Conservation (phyloP, 2,329 filamentous ascomycete genomes). For the Fusarium bulbicola region DNA sequence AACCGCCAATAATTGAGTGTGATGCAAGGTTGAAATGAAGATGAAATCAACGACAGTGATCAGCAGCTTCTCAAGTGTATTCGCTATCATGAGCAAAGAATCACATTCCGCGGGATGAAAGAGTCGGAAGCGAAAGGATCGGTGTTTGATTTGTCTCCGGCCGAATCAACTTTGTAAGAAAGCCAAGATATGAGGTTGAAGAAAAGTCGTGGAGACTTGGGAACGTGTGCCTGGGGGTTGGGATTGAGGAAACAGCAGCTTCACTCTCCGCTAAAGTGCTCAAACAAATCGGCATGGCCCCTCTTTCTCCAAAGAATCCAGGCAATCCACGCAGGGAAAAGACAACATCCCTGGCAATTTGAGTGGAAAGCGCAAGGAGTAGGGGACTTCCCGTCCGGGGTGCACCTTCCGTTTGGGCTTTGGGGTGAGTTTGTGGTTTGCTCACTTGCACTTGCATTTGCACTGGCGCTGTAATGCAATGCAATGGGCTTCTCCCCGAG, state of each 20-base stretch:
- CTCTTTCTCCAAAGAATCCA: slow-evolving; percentile 29
- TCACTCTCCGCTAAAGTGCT: slow-evolving; percentile 16
- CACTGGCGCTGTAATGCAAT: background rate
- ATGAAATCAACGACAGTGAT: slow-evolving; percentile 7
- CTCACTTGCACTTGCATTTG: background rate
- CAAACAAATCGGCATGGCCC: background rate
- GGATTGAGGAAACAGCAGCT: background rate
- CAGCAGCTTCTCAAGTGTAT: slow-evolving; percentile 10
- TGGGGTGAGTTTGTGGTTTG: background rate
- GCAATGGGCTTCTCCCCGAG: background rate
- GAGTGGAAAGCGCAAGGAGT: slow-evolving; percentile 13
- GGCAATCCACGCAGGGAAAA: slow-evolving; percentile 4
- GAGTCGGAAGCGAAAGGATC: background rate
- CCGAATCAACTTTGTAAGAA: background rate
- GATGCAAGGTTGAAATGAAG: slow-evolving; percentile 1
- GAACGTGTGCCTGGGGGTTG: slow-evolving; percentile 21
- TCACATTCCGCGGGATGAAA: slow-evolving; percentile 15
- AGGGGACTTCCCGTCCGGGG: slow-evolving; percentile 24
- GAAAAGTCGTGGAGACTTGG: slow-evolving; percentile 12
- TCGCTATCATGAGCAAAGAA: background rate
- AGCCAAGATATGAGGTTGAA: slow-evolving; percentile 25
- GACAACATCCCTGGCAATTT: slow-evolving; percentile 5
- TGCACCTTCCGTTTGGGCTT: slow-evolving; percentile 18
- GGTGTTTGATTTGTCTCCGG: background rate
- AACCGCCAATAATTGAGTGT: slow-evolving; percentile 8